A percentile compares a stretch with the other conserved stretches of the same genome.
phyloP scores from a whole-genome alignment of 306 rosid genomes.

The Castanospermum australe region DNA sequence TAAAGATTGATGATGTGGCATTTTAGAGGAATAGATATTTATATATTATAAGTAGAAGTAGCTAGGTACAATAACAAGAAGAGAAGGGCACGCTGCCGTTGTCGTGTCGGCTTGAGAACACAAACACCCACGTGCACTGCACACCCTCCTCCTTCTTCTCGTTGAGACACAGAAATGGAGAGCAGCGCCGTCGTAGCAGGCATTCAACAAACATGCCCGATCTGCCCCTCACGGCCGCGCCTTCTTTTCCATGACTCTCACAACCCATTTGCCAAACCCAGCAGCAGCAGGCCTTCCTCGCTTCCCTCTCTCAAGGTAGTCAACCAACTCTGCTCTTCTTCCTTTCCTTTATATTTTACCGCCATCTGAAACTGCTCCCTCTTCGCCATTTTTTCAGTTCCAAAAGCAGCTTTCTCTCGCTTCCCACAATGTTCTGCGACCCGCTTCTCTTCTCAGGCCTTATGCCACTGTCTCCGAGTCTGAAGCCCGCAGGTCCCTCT shows the following conservation, averaged over 20 bases:
- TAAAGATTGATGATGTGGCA: no score
- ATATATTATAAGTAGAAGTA: no score
- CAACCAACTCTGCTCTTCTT: no score
- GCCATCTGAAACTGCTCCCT: no score
- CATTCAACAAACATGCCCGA: conserved; percentile 34
- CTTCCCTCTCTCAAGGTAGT: conserved; percentile 42
- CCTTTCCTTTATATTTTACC: no score
- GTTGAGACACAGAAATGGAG: conserved; percentile 43
- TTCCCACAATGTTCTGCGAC: conserved; percentile 15
- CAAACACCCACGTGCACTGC: no score
- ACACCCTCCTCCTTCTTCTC: neutral
- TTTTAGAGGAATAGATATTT: no score
- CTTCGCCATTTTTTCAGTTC: conserved; percentile 25
- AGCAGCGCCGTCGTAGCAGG: conserved; percentile 43
- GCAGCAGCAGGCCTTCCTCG: conserved; percentile 31
- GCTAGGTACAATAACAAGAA: no score
- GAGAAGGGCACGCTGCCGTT: no score
- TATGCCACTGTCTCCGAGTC: conserved; percentile 38
- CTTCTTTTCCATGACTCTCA: conserved; percentile 3
- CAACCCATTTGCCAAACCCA: neutral
- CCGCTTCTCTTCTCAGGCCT: conserved; percentile 26
- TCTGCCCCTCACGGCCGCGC: conserved; percentile 40
- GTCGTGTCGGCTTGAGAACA: no score
- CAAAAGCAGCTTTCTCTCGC: conserved; percentile 41
- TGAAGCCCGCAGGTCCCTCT: conserved; percentile 31